A percentile compares a stretch with the other conserved stretches of the same genome.
Conservation (phyloP, 331 rosid species). For the Malus hybrid region DNA sequence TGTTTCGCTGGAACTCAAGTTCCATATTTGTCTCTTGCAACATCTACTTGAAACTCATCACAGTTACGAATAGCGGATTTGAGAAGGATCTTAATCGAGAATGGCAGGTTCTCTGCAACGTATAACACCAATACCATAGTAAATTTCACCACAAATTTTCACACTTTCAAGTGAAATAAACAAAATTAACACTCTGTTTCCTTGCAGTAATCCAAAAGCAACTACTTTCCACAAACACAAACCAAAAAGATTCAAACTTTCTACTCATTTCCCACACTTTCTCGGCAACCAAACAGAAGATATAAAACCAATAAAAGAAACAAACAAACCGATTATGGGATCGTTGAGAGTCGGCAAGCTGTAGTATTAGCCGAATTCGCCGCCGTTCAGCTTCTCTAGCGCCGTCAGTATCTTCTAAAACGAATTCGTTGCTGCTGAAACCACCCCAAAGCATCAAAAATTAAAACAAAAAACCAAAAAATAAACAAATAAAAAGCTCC, state of each 20-base stretch:
- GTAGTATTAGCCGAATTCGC: constrained; percentile 63
- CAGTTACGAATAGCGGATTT: constrained; percentile 85
- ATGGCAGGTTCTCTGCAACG: constrained; percentile 60
- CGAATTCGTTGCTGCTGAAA: constrained; percentile 40
- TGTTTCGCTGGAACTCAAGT: constrained; percentile 68
- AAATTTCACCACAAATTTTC: constrained; percentile 1
- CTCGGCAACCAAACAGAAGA: neutral
- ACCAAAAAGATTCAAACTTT: neutral
- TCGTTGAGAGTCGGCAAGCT: constrained; percentile 77
- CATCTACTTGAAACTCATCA: constrained; percentile 85
- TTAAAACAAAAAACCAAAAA: neutral
- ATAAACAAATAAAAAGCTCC: neutral
- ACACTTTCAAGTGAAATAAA: neutral
- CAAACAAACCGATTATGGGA: constrained; percentile 54
- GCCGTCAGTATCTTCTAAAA: constrained; percentile 52
- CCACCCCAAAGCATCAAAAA: neutral
- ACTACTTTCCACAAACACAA: neutral
- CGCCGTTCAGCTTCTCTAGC: constrained; percentile 59
- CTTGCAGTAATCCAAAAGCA: neutral
- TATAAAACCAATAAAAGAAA: neutral
- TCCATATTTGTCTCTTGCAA: constrained; percentile 79
- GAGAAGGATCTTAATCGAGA: constrained; percentile 71
- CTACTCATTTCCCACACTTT: neutral
- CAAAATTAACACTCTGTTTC: neutral
- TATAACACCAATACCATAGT: constrained; percentile 13